These are phyloP conservation scores for Colletotrichum abscissum DNA, from an alignment of 2,329 filamentous ascomycete species.

Conservation along the genomic window DNA sequence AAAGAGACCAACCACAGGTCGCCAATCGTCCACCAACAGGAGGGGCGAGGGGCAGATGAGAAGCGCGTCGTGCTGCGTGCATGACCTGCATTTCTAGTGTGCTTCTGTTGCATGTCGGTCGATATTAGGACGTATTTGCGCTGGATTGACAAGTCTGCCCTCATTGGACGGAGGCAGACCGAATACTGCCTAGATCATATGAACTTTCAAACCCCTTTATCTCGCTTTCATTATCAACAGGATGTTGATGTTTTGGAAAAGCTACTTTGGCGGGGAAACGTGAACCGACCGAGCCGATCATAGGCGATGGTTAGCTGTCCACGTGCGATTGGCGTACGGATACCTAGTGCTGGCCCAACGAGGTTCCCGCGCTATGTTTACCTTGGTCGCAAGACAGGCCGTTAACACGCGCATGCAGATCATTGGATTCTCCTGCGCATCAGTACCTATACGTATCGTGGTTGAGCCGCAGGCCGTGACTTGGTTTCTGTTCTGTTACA, in stretches of 20 bases:
- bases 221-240: not conserved
- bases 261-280: not conserved
- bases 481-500: not conserved
- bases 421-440: not conserved
- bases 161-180: not conserved
- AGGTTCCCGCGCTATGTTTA: not conserved
- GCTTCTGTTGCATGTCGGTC: constrained; percentile 17
- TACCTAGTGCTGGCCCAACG: not conserved
- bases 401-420: not conserved
- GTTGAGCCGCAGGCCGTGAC: not conserved
- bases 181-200: not conserved
- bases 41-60: constrained; percentile 5
- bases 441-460: not conserved
- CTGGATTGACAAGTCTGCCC: not conserved
- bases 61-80: constrained; percentile 12
- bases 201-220: not conserved
- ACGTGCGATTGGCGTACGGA: not conserved
- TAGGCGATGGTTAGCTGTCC: not conserved
- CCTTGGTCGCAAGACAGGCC: not conserved
- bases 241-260: constrained; percentile 2
- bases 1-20: constrained; percentile 20
- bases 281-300: not conserved
- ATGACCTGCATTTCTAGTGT: constrained; percentile 27
- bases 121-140: constrained; percentile 19
- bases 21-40: not conserved